Evolutionary conservation across 768 basidiomycete genomes (phyloP), one percentile per base, ranked within the genome.

Genomic region (Coprinopsis cinerea): DNA sequence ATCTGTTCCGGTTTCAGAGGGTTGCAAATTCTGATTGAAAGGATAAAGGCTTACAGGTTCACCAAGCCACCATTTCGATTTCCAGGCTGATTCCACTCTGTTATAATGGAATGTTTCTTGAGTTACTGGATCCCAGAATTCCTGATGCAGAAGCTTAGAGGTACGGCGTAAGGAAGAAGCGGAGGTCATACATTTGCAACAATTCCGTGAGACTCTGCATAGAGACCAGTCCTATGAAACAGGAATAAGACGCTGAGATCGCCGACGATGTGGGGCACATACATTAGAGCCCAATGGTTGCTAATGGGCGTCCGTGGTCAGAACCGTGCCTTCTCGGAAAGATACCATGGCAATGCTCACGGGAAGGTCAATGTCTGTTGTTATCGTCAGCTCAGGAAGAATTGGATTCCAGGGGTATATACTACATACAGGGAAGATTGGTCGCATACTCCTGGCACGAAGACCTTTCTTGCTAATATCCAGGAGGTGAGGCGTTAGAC

Each of bases 231-330:
- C 83, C 89, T 92, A 52, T 27, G 18, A 7, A 40, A 27, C 34
- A n/a, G 25, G 24, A 35, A 50, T 20, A 54, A 55, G n/a, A 25
- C 9, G 20, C 2, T 11, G n/a, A 49, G 27, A 9, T 7, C 1
- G 22, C 10, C 51, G 36, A 50, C 34, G 2, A 22, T 27, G 15
- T 44, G 9, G 18, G 13, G 14, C 4, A 61, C 76, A 23, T 60
- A 91, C 89, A 95, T 82, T 30, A 95, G 61, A 2, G 84, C 66
- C 92, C 92, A 96, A 63, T 95, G 93, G 61, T 95, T 95, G 15
- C 88, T 92, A 36, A 34, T 36, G 14, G 24, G 7, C 26, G 23
- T 24, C 9, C n/a, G 41, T 18, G 40, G 17, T 37, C 41, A 53
- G 28, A 23, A 23, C 44, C 53, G 34, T 58, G 43, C n/a, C n/a